A percentile compares a stretch with the other conserved stretches of the same genome.
These are phyloP conservation scores for Diaporthe nobilis DNA, from an alignment of 2,329 filamentous ascomycete genomes.

Conservation along the genomic window DNA sequence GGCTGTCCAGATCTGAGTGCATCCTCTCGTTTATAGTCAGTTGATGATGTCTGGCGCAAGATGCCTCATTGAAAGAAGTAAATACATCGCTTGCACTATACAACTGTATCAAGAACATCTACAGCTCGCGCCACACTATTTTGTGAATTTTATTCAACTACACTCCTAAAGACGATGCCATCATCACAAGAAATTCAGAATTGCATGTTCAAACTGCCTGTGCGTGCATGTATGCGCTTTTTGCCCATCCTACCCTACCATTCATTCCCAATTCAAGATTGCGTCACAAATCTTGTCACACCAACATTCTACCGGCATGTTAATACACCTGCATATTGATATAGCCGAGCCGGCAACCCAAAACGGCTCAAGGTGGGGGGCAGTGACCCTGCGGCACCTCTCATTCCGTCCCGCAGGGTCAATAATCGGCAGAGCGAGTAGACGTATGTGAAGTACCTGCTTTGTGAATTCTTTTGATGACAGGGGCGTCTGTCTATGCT, in stretches of 20 bases:
- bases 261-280: background rate
- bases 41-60: background rate
- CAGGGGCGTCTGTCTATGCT: background rate
- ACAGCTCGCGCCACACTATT: background rate
- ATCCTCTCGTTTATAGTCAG: conserved; percentile 4
- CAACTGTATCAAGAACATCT: background rate
- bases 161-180: background rate
- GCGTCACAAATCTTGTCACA: background rate
- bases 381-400: background rate
- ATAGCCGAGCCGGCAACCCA: conserved; percentile 19
- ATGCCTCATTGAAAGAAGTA: background rate
- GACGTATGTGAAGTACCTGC: background rate
- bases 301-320: background rate
- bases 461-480: background rate
- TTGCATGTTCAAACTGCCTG: background rate
- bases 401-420: background rate
- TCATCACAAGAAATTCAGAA: background rate
- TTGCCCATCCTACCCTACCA: background rate
- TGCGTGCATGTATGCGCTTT: background rate
- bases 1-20: background rate
- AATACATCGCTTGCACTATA: background rate
- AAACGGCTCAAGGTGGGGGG: background rate
- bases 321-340: background rate
- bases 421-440: background rate
- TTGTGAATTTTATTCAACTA: background rate